phyloP scores from a whole-genome alignment of 2,329 filamentous ascomycete species.

The Ophiostoma pallidulum region DNA sequence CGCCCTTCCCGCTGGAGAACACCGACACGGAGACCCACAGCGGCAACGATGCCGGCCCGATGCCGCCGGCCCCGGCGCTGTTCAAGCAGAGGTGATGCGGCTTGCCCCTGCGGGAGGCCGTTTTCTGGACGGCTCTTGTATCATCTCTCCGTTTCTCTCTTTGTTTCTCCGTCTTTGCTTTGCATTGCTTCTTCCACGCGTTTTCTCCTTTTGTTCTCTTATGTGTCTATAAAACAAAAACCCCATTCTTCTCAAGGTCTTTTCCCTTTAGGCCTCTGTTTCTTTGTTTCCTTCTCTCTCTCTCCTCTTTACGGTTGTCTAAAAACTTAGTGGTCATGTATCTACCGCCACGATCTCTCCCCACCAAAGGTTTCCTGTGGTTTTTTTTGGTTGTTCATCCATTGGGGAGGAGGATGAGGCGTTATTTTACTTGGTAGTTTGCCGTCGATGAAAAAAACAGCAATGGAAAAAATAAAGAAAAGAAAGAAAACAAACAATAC shows the following conservation, averaged over 20 bases:
- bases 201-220: neutral
- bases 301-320: too few relatives aligned
- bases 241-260: conserved; percentile 7
- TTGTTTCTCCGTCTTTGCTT: neutral
- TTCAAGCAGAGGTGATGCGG: conserved; percentile 7
- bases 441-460: neutral
- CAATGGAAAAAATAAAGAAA: neutral
- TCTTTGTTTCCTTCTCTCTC: too few relatives aligned
- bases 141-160: neutral
- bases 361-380: too few relatives aligned
- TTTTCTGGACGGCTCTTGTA: too few relatives aligned
- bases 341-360: neutral
- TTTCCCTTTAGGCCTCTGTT: neutral
- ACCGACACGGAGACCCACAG: conserved; percentile 30
- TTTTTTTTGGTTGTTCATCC: conserved; percentile 1
- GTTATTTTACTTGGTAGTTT: neutral
- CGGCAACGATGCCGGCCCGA: neutral
- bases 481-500: conserved; percentile 4
- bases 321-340: neutral
- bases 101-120: too few relatives aligned
- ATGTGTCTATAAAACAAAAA: conserved; percentile 2
- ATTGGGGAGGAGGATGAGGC: conserved; percentile 4
- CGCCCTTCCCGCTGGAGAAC: conserved; percentile 41
- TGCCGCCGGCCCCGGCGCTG: conserved; percentile 7
- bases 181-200: neutral